phyloP scores from a whole-genome alignment of 2,329 filamentous ascomycete species.

The Stemphylium vesicarium region DNA sequence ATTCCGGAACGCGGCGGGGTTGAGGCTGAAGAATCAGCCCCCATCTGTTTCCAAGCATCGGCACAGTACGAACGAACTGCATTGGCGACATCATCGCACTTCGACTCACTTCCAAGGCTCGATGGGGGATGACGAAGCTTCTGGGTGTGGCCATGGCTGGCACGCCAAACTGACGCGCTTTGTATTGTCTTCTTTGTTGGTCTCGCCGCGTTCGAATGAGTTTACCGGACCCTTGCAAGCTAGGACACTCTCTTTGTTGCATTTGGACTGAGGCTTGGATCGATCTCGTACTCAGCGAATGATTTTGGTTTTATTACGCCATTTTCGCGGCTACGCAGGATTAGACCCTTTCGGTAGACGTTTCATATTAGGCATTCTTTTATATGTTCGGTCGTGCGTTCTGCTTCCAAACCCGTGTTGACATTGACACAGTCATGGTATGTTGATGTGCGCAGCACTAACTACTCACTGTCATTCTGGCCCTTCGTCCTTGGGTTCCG shows the following conservation, averaged over 20 bases:
- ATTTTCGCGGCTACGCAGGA: conserved; percentile 6
- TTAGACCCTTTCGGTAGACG: conserved; percentile 3
- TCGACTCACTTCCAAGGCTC: no score
- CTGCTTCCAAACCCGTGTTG: conserved; percentile 8
- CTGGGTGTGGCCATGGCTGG: background rate
- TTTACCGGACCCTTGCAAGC: background rate
- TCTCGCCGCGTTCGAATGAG: background rate
- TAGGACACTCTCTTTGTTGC: conserved; percentile 9
- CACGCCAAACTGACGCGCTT: conserved; percentile 7
- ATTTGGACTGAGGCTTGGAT: conserved; percentile 4
- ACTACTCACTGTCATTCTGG: background rate
- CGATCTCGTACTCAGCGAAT: conserved; percentile 11
- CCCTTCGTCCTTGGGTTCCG: conserved; percentile 6
- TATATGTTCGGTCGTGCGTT: background rate
- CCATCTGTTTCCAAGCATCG: background rate
- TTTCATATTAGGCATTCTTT: conserved; percentile 11
- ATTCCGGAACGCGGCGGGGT: background rate
- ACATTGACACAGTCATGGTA: conserved; percentile 7
- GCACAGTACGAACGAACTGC: background rate
- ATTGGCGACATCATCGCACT: background rate
- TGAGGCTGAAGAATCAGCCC: background rate
- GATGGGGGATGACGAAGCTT: background rate
- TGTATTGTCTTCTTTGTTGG: conserved; percentile 8
- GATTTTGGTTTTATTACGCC: conserved; percentile 9
- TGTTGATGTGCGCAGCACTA: background rate